Evolutionary conservation across 2,329 filamentous ascomycete species (phyloP), one percentile per base, ranked within the genome.

Genomic region (Laburnicola sp.): DNA sequence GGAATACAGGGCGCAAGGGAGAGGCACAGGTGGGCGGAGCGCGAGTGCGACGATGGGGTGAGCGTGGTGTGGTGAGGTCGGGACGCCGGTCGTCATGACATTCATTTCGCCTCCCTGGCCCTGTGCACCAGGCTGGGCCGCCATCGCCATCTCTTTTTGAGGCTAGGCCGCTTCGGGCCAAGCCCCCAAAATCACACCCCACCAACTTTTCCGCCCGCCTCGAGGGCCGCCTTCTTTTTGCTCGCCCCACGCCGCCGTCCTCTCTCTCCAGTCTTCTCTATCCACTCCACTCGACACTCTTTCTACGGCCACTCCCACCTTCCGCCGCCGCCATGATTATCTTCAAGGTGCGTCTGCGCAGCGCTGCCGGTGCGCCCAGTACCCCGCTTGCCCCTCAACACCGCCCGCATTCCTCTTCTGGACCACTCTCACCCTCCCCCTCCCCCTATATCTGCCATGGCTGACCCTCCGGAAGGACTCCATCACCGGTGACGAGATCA

Each of bases 401-500:
- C 59, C 30, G 57, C 58, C 59, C 56, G 27, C 46, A 3, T 7
- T 48, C 28, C 38, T 50, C 39, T 45, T 45, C 37, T 31, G 8
- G 28, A 44, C 50, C 32, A 43, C 39, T 48, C 54, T 40, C 27
- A 46, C 27, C 7, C 37, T 39, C 36, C 39, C 39, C 43, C 42
- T 32, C 10, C 16, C 28, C 25, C 28, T 50, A 22, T 10, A 31
- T 34, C 23, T 52, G 50, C 60, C 65, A 31, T 62, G 50, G 25
- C 47, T 47, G 48, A 56, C 45, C 8, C 34, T 37, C n/a, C 43
- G 43, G 55, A 69, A 99, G 94, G 94, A 99, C 75, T 79, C 94
- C 68, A 75, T 97, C 78, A 89, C 85, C 77, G 89, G 80, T 63
- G 93, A 97, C 80, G 94, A 99, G 87, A 84, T 99, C 76, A 86